Conservation (phyloP, 2,329 filamentous ascomycete species). For the Claviceps sp. region DNA sequence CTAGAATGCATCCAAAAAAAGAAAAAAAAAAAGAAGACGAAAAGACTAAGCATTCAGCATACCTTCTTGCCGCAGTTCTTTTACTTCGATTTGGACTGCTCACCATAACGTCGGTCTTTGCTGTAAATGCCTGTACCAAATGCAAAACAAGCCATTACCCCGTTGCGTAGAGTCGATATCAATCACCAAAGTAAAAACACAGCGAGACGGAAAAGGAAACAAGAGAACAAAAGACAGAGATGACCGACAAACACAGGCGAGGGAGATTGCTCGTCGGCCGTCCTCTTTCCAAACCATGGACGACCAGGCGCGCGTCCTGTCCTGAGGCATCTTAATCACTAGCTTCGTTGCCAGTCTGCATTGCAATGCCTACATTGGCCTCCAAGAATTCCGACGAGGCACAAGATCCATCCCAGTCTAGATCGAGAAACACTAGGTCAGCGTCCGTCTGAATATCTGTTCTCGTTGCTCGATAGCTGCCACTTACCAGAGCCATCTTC, state of each 20-base stretch:
- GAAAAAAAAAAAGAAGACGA: background rate
- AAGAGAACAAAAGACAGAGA: background rate
- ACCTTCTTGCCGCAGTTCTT: background rate
- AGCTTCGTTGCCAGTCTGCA: conserved; percentile 27
- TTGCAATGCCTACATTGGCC: conserved; percentile 31
- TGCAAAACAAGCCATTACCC: background rate
- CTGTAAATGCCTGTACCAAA: background rate
- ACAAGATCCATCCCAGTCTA: conserved; percentile 43
- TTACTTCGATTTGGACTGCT: background rate
- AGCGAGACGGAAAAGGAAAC: background rate
- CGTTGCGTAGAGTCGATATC: too few species aligned
- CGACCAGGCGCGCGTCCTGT: conserved; percentile 5
- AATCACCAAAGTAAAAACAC: background rate
- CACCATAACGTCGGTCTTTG: background rate
- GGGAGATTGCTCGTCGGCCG: background rate
- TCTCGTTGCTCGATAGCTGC: too few species aligned
- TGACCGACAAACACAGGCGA: background rate
- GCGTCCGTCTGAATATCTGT: conserved; percentile 1
- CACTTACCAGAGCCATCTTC: conserved; percentile 43
- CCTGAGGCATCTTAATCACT: conserved; percentile 17
- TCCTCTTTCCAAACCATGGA: background rate
- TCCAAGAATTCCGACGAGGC: conserved; percentile 43
- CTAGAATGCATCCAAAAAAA: background rate
- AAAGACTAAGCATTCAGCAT: background rate
- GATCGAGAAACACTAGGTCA: conserved; percentile 6